These are phyloP conservation scores for Areca catechu DNA, from an alignment of 176 grass and related monocot species.

Conservation along the genomic window DNA sequence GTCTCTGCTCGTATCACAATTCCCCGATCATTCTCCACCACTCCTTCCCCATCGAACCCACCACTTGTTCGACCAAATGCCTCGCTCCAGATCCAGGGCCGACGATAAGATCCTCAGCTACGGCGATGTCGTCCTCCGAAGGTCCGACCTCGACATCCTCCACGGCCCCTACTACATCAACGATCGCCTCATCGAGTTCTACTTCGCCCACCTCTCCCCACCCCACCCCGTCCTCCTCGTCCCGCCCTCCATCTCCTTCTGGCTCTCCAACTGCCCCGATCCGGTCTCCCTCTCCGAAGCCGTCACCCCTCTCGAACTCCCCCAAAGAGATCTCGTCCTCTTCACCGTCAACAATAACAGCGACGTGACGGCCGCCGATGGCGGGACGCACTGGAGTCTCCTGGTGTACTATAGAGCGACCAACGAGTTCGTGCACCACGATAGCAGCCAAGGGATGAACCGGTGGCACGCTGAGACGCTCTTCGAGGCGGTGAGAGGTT, in stretches of 20 bases:
- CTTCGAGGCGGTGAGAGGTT: slow-evolving; percentile 20
- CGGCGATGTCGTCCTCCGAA: slow-evolving; percentile 46
- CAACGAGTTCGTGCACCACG: slow-evolving; percentile 59
- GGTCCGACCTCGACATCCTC: slow-evolving; percentile 58
- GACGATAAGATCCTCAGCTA: slow-evolving; percentile 48
- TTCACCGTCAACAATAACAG: slow-evolving; percentile 67
- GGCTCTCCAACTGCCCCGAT: slow-evolving; percentile 59
- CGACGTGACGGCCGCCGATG: slow-evolving; percentile 32
- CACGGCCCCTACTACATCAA: slow-evolving; percentile 50
- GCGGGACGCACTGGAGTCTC: slow-evolving; percentile 69
- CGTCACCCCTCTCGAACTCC: slow-evolving; percentile 37
- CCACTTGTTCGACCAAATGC: too few species aligned
- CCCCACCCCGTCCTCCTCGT: slow-evolving; percentile 42
- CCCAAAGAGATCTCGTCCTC: slow-evolving; percentile 35
- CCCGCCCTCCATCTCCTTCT: slow-evolving; percentile 58
- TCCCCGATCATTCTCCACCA: too few species aligned
- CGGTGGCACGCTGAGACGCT: slow-evolving; percentile 27
- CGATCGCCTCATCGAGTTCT: slow-evolving; percentile 78
- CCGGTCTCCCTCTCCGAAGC: slow-evolving; percentile 22
- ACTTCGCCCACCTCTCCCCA: slow-evolving; percentile 25
- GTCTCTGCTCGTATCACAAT: too few species aligned
- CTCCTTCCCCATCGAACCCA: too few species aligned
- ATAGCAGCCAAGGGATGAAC: slow-evolving; percentile 43
- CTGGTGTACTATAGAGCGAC: slow-evolving; percentile 16
- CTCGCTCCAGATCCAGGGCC: not conserved